Conservation (phyloP, 495 filamentous ascomycete species). For the Aspergillus leporis region DNA sequence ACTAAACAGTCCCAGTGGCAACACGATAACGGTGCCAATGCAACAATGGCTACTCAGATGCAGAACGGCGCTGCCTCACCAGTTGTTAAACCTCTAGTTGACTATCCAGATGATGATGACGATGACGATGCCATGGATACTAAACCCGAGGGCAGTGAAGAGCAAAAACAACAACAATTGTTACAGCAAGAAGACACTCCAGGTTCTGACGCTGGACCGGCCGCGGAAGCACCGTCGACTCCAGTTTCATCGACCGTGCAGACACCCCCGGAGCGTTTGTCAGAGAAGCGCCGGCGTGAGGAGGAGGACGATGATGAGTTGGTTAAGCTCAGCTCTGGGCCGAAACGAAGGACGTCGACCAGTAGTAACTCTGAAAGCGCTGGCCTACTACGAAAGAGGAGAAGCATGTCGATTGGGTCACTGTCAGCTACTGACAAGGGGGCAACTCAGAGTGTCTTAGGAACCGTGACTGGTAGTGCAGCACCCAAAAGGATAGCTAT, state of each 20-base stretch:
- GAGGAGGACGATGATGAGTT: conserved; percentile 86
- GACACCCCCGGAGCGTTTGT: conserved; percentile 69
- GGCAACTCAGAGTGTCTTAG: conserved; percentile 21
- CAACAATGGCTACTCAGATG: conserved; percentile 22
- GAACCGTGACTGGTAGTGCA: conserved; percentile 29
- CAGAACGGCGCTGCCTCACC: conserved; percentile 53
- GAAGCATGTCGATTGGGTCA: conserved; percentile 39
- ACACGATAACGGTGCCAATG: conserved; percentile 28
- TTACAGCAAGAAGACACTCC: conserved; percentile 15
- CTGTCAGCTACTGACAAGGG: conserved; percentile 32
- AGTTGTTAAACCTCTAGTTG: conserved; percentile 73
- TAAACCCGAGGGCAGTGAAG: conserved; percentile 29
- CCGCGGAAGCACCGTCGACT: conserved; percentile 30
- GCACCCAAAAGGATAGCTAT: conserved; percentile 54
- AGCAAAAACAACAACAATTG: conserved; percentile 23
- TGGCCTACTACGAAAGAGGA: conserved; percentile 42
- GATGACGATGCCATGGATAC: conserved; percentile 61
- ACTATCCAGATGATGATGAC: conserved; percentile 89
- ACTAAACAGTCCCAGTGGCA: conserved; percentile 35
- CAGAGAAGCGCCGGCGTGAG: conserved; percentile 88
- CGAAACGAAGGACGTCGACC: conserved; percentile 64
- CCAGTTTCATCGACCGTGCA: conserved; percentile 33
- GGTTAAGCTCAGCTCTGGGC: conserved; percentile 63
- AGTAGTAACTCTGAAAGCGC: conserved; percentile 37
- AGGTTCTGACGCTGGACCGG: conserved; percentile 22